Evolutionary conservation across 148 eudicot genomes (phyloP), one percentile per base, ranked within the genome.

Genomic region (Suaeda aralocaspica): DNA sequence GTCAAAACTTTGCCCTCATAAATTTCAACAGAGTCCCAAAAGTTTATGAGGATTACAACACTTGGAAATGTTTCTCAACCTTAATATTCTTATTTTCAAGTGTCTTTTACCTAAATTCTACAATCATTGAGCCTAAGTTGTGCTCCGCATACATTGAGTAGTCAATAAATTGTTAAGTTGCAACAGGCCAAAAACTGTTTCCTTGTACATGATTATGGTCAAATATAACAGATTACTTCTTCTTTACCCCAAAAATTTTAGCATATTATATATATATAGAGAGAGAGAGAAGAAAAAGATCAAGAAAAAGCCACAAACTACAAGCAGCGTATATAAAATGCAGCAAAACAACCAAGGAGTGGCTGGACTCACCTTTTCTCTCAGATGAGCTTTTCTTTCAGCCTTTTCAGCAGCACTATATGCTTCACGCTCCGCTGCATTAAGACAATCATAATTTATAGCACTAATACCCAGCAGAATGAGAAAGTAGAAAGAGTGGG

Each of bases 321-420:
- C n/a, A 39, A 36, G 28, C 29, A 58, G 39, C 41, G 34, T 29
- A 30, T 10, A 31, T 57, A 59, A 66, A 67, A n/a, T n/a, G n/a
- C n/a, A n/a, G n/a, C n/a, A n/a, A n/a, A n/a, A n/a, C n/a, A n/a
- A n/a, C n/a, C n/a, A n/a, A 49, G 59, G 28, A 30, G 21, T 22
- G 18, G 74, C 48, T 58, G 59, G 30, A 76, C 84, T 83, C 57
- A 89, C 97, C 85, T 87, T 92, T 2, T 92, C 97, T 72, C 97
- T 80, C 48, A 81, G 84, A 48, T 74, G 80, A 70, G 91, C 84
- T 64, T 91, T 91, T 78, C 97, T 87, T 79, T 85, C 92, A 49
- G 94, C 94, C 75, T 86, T 85, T 76, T 91, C 97, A 9, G 94
- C 92, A 64, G 84, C 85, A 82, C 79, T 71, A 68, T 88, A 93